Evolutionary conservation across 1,139 yeast genomes (phyloP), one percentile per base, ranked within the genome.

Genomic region (Suhomyces taliae): DNA sequence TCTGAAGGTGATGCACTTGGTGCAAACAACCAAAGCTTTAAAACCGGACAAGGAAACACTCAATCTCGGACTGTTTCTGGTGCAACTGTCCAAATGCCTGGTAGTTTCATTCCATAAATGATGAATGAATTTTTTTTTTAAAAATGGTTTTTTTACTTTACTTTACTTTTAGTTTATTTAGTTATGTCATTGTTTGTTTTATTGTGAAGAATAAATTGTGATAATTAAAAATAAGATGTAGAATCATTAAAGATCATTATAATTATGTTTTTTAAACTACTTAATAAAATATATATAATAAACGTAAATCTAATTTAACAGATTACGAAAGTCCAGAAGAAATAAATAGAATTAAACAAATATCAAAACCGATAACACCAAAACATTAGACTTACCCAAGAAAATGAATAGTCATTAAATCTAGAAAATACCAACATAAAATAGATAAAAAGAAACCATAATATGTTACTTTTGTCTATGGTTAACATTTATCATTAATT

Each of bases 401-500:
- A 19, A 19, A 19, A 19, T 6, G 24, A 19, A 19, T 19, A 19
- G 24, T 19, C 24, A 19, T 6, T 19, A 19, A 19, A 19, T 19
- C 24, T 19, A 19, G 24, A 19, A 19, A 19, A 19, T 19, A 19
- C 4, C 6, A 19, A 19, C 29, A n/a, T n/a, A 8, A 39, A 39
- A 9, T 11, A 15, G 10, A 31, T 31, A 31, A 31, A 10, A 31
- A 31, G 34, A 4, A n/a, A 31, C 34, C 6, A 31, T 10, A 31
- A 1, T 19, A 19, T 19, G 3, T 19, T 19, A 19, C 4, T 19
- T 19, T 19, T 19, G 24, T 19, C 4, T 19, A 19, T 4, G 24
- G 24, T 19, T 19, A 19, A 5, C 5, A 3, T 8, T 32, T 15
- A 27, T 31, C n/a, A 7, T 29, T 31, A 78, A 59, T 76, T 76